A percentile compares a stretch with the other conserved stretches of the same genome.
Conservation (phyloP, 2,329 filamentous ascomycete genomes). For the Calonectria montana region DNA sequence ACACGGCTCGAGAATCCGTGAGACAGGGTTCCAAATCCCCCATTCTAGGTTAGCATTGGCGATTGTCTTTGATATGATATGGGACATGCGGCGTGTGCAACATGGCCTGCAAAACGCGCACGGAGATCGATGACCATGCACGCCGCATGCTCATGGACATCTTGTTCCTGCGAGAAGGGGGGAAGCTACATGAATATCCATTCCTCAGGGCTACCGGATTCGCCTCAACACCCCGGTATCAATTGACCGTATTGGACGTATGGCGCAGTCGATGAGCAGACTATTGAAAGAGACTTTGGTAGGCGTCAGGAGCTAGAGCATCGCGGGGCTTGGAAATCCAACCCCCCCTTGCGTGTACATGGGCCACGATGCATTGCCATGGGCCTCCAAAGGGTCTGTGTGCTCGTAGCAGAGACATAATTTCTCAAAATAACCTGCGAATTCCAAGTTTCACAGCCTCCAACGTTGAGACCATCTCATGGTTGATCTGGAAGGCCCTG, state of each 20-base stretch:
- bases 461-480: not conserved
- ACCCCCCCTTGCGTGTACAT: not conserved
- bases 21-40: not conserved
- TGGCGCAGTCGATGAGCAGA: not conserved
- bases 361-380: not conserved
- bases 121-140: not conserved
- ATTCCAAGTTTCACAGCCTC: not conserved
- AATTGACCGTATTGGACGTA: not conserved
- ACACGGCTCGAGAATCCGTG: not conserved
- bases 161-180: not conserved
- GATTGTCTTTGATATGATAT: not conserved
- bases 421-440: not conserved
- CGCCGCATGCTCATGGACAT: not conserved
- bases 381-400: not conserved
- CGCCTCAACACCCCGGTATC: not conserved
- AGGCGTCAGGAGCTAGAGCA: not conserved
- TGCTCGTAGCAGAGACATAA: not conserved
- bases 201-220: not conserved
- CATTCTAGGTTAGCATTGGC: not conserved
- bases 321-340: not conserved
- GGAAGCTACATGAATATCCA: not conserved
- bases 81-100: not conserved
- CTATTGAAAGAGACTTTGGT: not conserved
- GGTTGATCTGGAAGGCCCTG: not conserved
- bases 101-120: not conserved